phyloP scores from a whole-genome alignment of 176 grass and related monocot genomes.

The Saccharum officinarum region DNA sequence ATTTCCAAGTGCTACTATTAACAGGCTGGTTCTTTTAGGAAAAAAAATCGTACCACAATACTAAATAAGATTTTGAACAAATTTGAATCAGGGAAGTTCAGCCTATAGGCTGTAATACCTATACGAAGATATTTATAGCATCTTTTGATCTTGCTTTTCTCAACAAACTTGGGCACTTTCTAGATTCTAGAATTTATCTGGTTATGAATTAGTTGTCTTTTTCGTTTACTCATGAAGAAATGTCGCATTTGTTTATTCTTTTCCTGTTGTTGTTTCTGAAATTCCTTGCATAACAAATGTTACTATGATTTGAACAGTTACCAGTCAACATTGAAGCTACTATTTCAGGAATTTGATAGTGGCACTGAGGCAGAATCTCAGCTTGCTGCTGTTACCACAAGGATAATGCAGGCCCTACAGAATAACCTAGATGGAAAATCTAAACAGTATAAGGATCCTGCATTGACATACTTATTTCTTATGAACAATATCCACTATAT shows the following conservation, averaged over 20 bases:
- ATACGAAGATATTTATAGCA: background rate
- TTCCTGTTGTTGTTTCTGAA: constrained; percentile 15
- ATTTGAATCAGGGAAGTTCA: background rate
- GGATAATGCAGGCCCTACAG: constrained; percentile 99
- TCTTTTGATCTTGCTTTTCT: constrained; percentile 2
- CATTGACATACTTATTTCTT: constrained; percentile 82
- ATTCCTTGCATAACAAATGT: constrained; percentile 22
- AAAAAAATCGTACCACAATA: background rate
- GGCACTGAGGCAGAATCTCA: constrained; percentile 77
- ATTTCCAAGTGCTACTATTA: background rate
- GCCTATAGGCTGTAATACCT: background rate
- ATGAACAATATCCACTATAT: constrained; percentile 99
- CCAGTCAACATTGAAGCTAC: constrained; percentile 78
- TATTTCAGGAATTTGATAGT: constrained; percentile 87
- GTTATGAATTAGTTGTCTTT: constrained; percentile 16
- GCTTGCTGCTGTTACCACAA: constrained; percentile 81
- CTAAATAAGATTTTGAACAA: background rate
- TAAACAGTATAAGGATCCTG: constrained; percentile 87
- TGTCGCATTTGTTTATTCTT: background rate
- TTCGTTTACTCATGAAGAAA: background rate
- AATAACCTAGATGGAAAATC: constrained; percentile 96
- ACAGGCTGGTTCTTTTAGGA: background rate
- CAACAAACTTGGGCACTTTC: background rate
- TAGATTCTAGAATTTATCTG: constrained; percentile 20
- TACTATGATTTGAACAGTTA: constrained; percentile 61